Evolutionary conservation across 768 basidiomycete species (phyloP), one percentile per base, ranked within the genome.

Genomic region (Rhizopogon vinicolor): DNA sequence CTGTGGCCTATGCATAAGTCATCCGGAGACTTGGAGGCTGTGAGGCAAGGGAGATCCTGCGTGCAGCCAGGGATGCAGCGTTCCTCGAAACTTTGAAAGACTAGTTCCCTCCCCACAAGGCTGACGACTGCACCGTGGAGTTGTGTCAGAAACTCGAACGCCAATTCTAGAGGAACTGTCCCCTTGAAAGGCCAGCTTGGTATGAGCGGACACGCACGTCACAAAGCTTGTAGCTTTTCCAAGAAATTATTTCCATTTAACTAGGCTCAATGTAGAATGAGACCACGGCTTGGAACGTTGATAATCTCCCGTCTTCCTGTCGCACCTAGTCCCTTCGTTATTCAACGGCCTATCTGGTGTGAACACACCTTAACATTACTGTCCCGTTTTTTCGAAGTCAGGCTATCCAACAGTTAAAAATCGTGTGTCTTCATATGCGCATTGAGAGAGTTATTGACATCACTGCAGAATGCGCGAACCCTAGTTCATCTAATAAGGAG

Each of bases 221-320:
- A 3, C 25, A 25, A 75, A 96, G 94, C 87, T 51, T 58, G 82
- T 74, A 60, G 28, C 10, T 10, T 25, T 13, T 49, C 9, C 19
- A 49, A 41, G 44, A 18, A 18, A 13, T 3, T 42, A 12, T 42
- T 40, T 31, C 33, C 41, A 58, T 57, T n/a, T 8, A 39, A 48
- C 16, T 53, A 85, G 83, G 86, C 10, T 86, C 85, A 0, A 66
- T 90, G 3, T 88, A 80, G 5, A 85, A 92, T 60, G 78, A 83
- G 42, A 91, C 91, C 4, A 87, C 77, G 18, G 67, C 81, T 1
- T 99, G 96, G 96, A 98, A 99, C 65, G 95, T 98, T n/a, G 93
- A 87, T 0, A 79, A 85, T 67, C 82, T 99, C 9, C 87, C 87
- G 28, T 97, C 95, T 79, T 92, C 2, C 81, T 99, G 22, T 85